A percentile compares a stretch with the other conserved stretches of the same genome.
phyloP scores from a whole-genome alignment of 202 grass and related monocot species.

The Saccharum hybrid region DNA sequence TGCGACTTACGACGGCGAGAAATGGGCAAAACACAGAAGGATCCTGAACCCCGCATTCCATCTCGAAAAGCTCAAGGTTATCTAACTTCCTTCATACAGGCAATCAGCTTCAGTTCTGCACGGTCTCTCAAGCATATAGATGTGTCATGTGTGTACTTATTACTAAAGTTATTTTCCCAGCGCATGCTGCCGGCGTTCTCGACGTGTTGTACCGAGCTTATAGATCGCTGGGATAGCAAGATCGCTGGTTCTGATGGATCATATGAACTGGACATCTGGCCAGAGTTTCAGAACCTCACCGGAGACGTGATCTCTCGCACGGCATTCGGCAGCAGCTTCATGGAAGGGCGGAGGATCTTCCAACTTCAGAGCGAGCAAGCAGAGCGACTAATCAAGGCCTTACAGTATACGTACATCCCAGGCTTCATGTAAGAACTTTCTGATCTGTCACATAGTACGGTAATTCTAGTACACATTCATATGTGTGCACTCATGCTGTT shows the following conservation, averaged over 20 bases:
- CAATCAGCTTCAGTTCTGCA: no score
- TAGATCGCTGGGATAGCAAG: constrained; percentile 54
- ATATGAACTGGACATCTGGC: constrained; percentile 64
- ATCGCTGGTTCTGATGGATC: constrained; percentile 39
- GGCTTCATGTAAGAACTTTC: constrained; percentile 57
- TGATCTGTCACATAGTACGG: neutral
- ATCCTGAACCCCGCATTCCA: constrained; percentile 87
- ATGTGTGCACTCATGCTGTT: neutral
- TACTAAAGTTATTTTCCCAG: constrained; percentile 37
- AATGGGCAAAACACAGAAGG: constrained; percentile 81
- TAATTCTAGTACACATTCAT: neutral
- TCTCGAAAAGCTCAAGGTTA: constrained; percentile 77
- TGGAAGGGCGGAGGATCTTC: constrained; percentile 77
- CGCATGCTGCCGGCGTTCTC: constrained; percentile 76
- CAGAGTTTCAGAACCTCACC: constrained; percentile 67
- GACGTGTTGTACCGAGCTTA: constrained; percentile 61
- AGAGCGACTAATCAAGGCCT: constrained; percentile 40
- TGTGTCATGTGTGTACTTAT: no score
- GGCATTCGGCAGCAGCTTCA: constrained; percentile 74
- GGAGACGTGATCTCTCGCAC: constrained; percentile 79
- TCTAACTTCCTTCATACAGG: neutral
- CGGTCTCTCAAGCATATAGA: no score
- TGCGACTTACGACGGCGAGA: constrained; percentile 55
- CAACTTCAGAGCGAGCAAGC: constrained; percentile 66
- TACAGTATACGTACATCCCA: constrained; percentile 54